Evolutionary conservation across 345 rosid species (phyloP).

Genomic region (Aquilaria yunnanensis): DNA sequence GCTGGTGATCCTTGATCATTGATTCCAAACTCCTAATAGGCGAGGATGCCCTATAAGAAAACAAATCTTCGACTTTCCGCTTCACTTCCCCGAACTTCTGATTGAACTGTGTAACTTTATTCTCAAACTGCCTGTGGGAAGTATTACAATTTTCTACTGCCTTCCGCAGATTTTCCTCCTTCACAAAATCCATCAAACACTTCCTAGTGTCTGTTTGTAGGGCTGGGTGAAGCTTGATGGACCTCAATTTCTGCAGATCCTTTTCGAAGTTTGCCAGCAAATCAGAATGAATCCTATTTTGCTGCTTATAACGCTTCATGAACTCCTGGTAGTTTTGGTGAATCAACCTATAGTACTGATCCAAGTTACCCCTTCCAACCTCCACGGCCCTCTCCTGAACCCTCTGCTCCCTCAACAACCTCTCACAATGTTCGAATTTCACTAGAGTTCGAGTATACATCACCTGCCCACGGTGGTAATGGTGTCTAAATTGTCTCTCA

Average conservation of each 20-base stretch:
- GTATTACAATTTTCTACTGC: conserved; percentile 54
- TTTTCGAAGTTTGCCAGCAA: conserved; percentile 58
- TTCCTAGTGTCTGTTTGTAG: conserved; percentile 50
- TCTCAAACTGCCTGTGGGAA: conserved; percentile 89
- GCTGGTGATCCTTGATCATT: conserved; percentile 60
- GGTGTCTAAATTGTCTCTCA: conserved; percentile 82
- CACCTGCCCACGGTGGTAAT: conserved; percentile 52
- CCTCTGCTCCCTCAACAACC: conserved; percentile 73
- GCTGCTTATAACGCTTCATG: conserved; percentile 79
- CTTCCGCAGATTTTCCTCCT: conserved; percentile 81
- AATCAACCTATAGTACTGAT: conserved; percentile 74
- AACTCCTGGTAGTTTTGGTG: conserved; percentile 71
- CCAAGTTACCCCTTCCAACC: conserved; percentile 73
- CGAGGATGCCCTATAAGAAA: conserved; percentile 42
- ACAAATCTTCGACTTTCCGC: conserved; percentile 68
- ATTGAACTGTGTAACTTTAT: conserved; percentile 74
- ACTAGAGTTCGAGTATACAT: conserved; percentile 52
- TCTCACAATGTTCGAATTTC: conserved; percentile 49
- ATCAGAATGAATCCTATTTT: conserved; percentile 68
- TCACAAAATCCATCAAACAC: conserved; percentile 73
- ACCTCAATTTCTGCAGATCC: conserved; percentile 78
- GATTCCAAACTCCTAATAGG: conserved; percentile 52
- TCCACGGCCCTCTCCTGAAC: conserved; percentile 93
- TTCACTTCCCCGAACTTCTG: conserved; percentile 72
- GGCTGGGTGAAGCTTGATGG: conserved; percentile 64